Base-by-base conservation (phyloP, 495 filamentous ascomycete species). In the Arthonia radiata region DNA sequence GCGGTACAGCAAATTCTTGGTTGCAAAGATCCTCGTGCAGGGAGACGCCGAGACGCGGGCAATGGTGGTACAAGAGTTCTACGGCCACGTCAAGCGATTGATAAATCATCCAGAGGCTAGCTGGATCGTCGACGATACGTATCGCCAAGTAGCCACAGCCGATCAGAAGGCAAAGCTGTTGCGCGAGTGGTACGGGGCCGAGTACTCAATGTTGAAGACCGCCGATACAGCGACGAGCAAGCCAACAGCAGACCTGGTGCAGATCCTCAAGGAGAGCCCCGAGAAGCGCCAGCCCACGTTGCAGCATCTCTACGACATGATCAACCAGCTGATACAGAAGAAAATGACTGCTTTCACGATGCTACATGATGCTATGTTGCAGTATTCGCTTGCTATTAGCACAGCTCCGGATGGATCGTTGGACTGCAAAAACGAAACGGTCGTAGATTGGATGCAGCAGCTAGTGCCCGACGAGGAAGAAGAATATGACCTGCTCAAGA, bases 71-170 rank as follows among this genome's bases (percentile, higher is more conserved):
- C 71, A 79, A 12, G 86, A 99, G 44, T 93, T 99, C 50, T 91
- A 81, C 42, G 83, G 86, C 11, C 65, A 78, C 37, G 76, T 92
- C 24, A 69, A 73, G 37, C 79, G 79, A 34, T 56, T 99, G 30
- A 91, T 94, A 38, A 83, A 82, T 37, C 89, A 99, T 47, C 66
- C 82, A 2, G 89, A 94, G 49, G 83, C 76, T 13, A 78, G 79
- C 11, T 94, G 86, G 76, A 91, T 94, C 35, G 56, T 99, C 22
- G 89, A 99, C 41, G 89, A 99, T 51, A 68, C 89, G 33, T 99
- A 92, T 50, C 67, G 86, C 16, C 65, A 66, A 18, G 67, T 77
- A 34, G 82, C 82, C 10, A 86, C 74, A 4, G 61, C 64, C 37
- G 59, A 71, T 33, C 89, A 99, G 43, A 79, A 81, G 44, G 64